Conservation (phyloP, 306 rosid genomes). For the Malus orientalis region DNA sequence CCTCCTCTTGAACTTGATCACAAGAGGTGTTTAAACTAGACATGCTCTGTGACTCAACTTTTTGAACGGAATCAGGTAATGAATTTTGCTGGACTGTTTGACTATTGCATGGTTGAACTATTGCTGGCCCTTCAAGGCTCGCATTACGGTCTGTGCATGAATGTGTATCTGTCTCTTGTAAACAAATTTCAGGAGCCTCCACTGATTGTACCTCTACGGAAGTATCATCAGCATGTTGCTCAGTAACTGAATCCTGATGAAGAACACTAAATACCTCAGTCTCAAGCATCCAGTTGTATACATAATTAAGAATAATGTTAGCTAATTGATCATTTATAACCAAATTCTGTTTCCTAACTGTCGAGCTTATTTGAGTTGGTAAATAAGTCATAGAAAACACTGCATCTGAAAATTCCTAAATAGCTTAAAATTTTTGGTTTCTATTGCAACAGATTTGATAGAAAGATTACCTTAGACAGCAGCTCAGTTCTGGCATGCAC, state of each 20-base stretch:
- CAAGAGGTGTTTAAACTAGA: conserved; percentile 25
- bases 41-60: conserved; percentile 27
- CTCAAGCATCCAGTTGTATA: neutral
- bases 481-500: conserved; percentile 29
- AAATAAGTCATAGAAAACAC: neutral
- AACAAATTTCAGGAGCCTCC: conserved; percentile 28
- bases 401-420: neutral
- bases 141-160: conserved; percentile 22
- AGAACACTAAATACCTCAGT: conserved; percentile 11
- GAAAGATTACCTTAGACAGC: conserved; percentile 42
- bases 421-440: neutral
- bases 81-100: conserved; percentile 25
- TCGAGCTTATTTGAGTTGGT: neutral
- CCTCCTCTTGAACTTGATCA: conserved; percentile 27
- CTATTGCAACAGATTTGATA: neutral
- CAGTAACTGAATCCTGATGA: conserved; percentile 24
- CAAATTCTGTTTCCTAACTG: neutral
- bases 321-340: neutral
- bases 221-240: conserved; percentile 20
- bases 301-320: neutral
- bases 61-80: conserved; percentile 28
- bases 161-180: conserved; percentile 18
- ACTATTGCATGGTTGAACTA: conserved; percentile 17
- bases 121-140: conserved; percentile 24
- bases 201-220: conserved; percentile 22